Base-by-base conservation (phyloP, 1,139 yeast genomes). In the Geotrichum klebahnii region DNA sequence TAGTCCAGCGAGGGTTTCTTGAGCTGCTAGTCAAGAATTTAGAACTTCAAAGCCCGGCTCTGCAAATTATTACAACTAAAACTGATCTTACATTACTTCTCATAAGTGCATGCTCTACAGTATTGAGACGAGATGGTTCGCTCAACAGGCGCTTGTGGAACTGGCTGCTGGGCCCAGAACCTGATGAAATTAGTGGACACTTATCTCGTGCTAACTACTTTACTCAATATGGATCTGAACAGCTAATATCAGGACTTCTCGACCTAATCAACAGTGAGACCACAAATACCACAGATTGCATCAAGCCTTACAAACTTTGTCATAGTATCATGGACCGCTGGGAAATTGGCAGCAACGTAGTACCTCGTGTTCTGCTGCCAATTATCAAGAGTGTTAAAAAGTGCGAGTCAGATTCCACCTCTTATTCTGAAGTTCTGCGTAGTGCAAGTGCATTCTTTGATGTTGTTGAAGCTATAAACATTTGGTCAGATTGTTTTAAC, bases 81-180 rank as follows among this genome's bases (percentile, higher is more conserved):
- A 69, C 71, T 4, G 96, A 87, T 58, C 75, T 78, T 50, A 76
- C 79, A 53, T 61, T 76, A 28, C 67, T 92, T 43, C 67, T 87
- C 22, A 72, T 80, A 65, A 72, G 82, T 5, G 85, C 92, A 31
- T 76, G 87, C 42, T 67, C 73, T 10, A 80, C 90, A 0, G 83
- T 94, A 1, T 70, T 89, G 47, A 79, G 83, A 41, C 82, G 82
- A 59, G 99, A 92, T 66, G 88, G 92, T 96, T 87, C 97, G 17
- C 74, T 92, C 55, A 94, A 92, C 64, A 75, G 97, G 65, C 77
- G 99, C 58, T 73, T 92, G 28, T 90, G 97, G 96, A 82, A 77
- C 57, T 90, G 96, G 94, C 70, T 92, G 9, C 68, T 90, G 41
- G 97, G 97, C 0, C 94, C 96, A 1, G 74, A 68, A 22, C 70